Evolutionary conservation across 1,284 basidiomycete genomes (phyloP), one percentile per base, ranked within the genome.

Genomic region (Malassezia sympodialis): DNA sequence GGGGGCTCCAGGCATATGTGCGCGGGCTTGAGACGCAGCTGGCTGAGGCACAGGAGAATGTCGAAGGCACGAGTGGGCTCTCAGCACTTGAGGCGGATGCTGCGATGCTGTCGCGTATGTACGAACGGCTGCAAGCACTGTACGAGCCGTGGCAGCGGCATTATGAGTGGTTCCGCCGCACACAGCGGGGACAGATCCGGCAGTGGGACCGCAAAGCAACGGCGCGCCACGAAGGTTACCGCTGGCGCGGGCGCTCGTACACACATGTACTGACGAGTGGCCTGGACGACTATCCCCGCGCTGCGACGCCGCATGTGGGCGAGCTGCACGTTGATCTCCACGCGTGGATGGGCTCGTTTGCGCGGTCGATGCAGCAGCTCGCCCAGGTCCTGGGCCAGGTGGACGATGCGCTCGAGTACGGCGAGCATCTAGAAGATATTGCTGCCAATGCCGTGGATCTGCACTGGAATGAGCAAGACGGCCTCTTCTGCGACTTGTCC

Each of bases 101-200:
- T 44, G 26, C 26, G 0, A 30, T 19, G 5, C 7, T 41, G 80
- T 19, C 37, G 17, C 10, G 12, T n/a, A 78, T 59, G 75, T 76
- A 34, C 81, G 83, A 63, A 75, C 87, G 30, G 75, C 80, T 54
- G 78, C 82, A 94, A 44, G 81, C 79, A 44, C 87, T 94, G 57
- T 96, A 96, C 69, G 77, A 79, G 24, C 84, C 87, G 4, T 79
- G 94, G 12, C 87, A 86, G 63, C 81, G 86, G 17, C 91, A 96
- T 75, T 96, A 94, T 71, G 83, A 88, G 55, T 96, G 90, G 90
- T 94, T 94, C 81, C 82, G 89, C 26, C 83, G 84, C 48, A 93
- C 90, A 2, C 90, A 96, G 75, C 82, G 86, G 8, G 69, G 69
- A 11, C 88, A 91, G 73, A 87, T 96, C 67, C 87, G 87, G 68